Evolutionary conservation across 495 filamentous ascomycete genomes (phyloP).

Genomic region (Aspergillus avenaceus): DNA sequence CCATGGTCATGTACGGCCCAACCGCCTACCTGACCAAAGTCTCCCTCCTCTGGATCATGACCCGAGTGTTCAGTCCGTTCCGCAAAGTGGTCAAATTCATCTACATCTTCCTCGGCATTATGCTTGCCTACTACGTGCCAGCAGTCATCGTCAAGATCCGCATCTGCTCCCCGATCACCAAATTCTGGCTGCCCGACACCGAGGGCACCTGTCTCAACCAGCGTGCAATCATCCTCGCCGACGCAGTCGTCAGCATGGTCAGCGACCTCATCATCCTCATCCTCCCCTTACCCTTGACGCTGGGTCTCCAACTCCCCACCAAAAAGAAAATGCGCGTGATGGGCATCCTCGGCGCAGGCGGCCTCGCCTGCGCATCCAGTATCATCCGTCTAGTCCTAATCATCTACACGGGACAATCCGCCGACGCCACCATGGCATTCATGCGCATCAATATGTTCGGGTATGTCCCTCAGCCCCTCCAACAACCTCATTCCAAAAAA

Average conservation of each 20-base stretch:
- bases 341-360: slow-evolving; percentile 33
- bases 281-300: slow-evolving; percentile 29
- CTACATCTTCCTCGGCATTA: slow-evolving; percentile 31
- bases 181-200: slow-evolving; percentile 24
- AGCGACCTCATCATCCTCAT: slow-evolving; percentile 34
- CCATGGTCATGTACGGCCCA: slow-evolving; percentile 38
- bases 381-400: slow-evolving; percentile 33
- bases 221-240: slow-evolving; percentile 31
- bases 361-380: slow-evolving; percentile 34
- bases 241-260: slow-evolving; percentile 33
- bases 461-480: slow-evolving; percentile 14
- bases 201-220: slow-evolving; percentile 30
- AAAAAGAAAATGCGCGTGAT: slow-evolving; percentile 33
- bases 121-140: slow-evolving; percentile 37
- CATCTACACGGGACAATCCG: slow-evolving; percentile 18
- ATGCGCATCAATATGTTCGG: slow-evolving; percentile 35
- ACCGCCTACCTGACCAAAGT: slow-evolving; percentile 38
- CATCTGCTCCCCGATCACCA: slow-evolving; percentile 34
- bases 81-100: slow-evolving; percentile 30
- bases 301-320: slow-evolving; percentile 27
- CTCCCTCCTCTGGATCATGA: slow-evolving; percentile 36
- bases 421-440: slow-evolving; percentile 31
- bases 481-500: no score
- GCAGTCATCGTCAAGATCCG: slow-evolving; percentile 34
- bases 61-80: slow-evolving; percentile 34